These are phyloP conservation scores for Exophiala dermatitidis DNA, from an alignment of 2,329 filamentous ascomycete genomes.

Conservation along the genomic window DNA sequence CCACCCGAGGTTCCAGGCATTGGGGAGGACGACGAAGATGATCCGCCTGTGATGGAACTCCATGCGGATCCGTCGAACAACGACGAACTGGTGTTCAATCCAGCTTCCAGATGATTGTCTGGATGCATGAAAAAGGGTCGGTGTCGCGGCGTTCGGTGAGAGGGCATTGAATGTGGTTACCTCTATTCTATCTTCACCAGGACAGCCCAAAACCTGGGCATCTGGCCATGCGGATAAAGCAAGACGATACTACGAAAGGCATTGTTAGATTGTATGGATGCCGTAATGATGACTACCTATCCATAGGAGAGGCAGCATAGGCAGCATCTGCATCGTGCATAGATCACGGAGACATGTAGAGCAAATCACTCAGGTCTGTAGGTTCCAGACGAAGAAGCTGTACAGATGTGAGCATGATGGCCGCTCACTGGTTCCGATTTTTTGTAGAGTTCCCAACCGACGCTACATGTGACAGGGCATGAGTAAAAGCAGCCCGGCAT, in stretches of 20 bases:
- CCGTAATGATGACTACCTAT: background rate
- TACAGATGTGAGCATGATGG: too few relatives aligned
- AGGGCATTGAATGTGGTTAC: background rate
- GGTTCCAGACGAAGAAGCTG: too few relatives aligned
- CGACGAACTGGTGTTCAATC: slow-evolving; percentile 13
- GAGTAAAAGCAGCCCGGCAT: too few relatives aligned
- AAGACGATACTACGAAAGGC: background rate
- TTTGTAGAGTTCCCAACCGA: too few relatives aligned
- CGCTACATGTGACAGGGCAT: too few relatives aligned
- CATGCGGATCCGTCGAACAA: slow-evolving; percentile 17
- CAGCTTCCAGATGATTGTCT: background rate
- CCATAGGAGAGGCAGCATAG: background rate
- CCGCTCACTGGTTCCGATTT: too few relatives aligned
- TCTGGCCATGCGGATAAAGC: background rate
- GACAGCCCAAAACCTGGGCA: background rate
- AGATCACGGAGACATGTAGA: background rate
- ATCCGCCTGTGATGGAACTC: slow-evolving; percentile 22
- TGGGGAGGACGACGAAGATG: slow-evolving; percentile 21
- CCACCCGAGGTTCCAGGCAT: slow-evolving; percentile 18
- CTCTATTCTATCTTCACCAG: background rate
- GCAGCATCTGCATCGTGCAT: background rate
- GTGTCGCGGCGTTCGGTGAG: background rate
- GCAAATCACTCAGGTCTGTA: too few relatives aligned
- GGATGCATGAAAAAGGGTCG: background rate
- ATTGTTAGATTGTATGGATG: background rate